phyloP scores from a whole-genome alignment of 345 rosid species.

The Corchorus capsularis region DNA sequence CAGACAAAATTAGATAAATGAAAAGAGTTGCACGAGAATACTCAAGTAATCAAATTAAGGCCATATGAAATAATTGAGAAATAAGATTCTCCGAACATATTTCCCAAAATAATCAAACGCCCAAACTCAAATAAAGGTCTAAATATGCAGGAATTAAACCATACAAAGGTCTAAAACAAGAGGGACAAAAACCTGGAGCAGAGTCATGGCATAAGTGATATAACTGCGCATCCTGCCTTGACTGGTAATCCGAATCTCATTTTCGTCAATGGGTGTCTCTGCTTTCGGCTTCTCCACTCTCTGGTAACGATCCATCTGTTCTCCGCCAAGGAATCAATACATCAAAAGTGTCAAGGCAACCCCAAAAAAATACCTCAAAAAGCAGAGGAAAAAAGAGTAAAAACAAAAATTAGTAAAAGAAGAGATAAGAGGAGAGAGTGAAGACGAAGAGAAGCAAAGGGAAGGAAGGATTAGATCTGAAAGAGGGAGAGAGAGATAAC shows the following conservation, averaged over 20 bases:
- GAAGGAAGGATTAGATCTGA: slow-evolving; percentile 29
- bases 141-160: background rate
- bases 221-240: slow-evolving; percentile 85
- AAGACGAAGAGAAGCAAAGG: background rate
- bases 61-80: background rate
- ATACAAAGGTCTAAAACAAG: too few species aligned
- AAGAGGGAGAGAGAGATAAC: background rate
- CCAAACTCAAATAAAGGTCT: background rate
- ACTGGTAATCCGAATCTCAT: slow-evolving; percentile 88
- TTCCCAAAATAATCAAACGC: background rate
- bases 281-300: slow-evolving; percentile 81
- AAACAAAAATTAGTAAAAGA: background rate
- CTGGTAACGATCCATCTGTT: slow-evolving; percentile 78
- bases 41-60: background rate
- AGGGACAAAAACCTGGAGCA: slow-evolving; percentile 60
- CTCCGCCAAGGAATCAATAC: slow-evolving; percentile 15
- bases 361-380: background rate
- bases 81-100: background rate
- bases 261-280: slow-evolving; percentile 74
- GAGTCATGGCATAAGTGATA: slow-evolving; percentile 82
- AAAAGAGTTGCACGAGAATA: background rate
- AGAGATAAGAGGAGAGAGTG: slow-evolving; percentile 15
- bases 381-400: background rate
- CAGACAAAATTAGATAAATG: background rate
- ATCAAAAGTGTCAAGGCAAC: background rate